Percentiles rank a stretch among this genome's conserved stretches.
These are phyloP conservation scores for Stentor coeruleus DNA, from an alignment of 73 alveolate species.

Conservation along the genomic window DNA sequence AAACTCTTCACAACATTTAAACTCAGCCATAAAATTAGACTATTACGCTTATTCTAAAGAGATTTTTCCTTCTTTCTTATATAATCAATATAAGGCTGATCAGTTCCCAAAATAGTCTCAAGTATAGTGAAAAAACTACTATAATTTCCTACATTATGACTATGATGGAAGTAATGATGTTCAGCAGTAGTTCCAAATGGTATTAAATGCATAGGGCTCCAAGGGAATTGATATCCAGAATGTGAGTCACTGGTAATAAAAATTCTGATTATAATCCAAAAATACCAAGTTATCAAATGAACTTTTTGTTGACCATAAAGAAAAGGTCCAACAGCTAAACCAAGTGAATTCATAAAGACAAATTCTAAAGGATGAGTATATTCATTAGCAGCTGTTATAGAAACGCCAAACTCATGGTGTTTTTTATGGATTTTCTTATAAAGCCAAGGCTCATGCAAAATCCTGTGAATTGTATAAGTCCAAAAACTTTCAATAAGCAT, in stretches of 20 bases:
- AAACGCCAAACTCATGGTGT: slow-evolving; percentile 41
- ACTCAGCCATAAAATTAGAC: too few species aligned
- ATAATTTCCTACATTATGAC: slow-evolving; percentile 25
- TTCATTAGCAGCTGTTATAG: slow-evolving; percentile 40
- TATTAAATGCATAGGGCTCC: slow-evolving; percentile 31
- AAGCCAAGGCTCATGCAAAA: slow-evolving; percentile 40
- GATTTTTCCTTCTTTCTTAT: neutral
- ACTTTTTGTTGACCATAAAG: slow-evolving; percentile 23
- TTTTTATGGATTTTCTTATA: slow-evolving; percentile 40
- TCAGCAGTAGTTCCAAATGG: slow-evolving; percentile 17
- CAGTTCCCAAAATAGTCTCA: slow-evolving; percentile 27
- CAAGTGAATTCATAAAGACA: slow-evolving; percentile 29
- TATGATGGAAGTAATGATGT: slow-evolving; percentile 27
- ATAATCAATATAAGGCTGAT: neutral
- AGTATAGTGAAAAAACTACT: slow-evolving; percentile 12
- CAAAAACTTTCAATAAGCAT: slow-evolving; percentile 35
- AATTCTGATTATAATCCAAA: slow-evolving; percentile 40
- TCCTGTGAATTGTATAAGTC: slow-evolving; percentile 36
- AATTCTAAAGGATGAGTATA: slow-evolving; percentile 51
- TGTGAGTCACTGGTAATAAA: slow-evolving; percentile 58
- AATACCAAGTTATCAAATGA: slow-evolving; percentile 40
- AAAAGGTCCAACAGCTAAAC: neutral
- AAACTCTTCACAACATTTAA: too few species aligned
- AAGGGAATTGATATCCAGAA: slow-evolving; percentile 57
- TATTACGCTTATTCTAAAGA: too few species aligned